Base-by-base conservation (phyloP, 176 grass and related monocot genomes). In the Melocanna baccifera region DNA sequence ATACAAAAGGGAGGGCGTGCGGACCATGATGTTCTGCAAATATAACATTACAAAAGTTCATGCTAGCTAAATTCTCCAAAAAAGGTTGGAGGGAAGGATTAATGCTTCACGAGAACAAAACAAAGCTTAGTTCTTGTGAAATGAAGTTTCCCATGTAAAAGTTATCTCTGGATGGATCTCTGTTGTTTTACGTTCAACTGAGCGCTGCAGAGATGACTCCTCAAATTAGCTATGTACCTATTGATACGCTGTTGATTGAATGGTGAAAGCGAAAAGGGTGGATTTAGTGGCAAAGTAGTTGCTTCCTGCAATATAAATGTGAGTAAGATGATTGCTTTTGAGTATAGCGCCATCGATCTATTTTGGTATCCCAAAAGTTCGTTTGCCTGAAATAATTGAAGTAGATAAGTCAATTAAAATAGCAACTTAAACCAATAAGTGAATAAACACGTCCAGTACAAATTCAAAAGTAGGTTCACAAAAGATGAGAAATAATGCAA, bases 291-390 rank as follows among this genome's bases (percentile, higher is more conserved):
- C 39, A 94, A 87, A 15, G 67, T 42, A 67, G 77, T 53, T 36
- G 93, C 93, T 88, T 92, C 90, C 20, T 90, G 82, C 58, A 69
- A 67, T 85, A 94, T 76, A 84, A 94, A 94, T 48, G 85, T 88
- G 73, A 92, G 82, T 40, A 92, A 86, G 34, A 85, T 92, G 57
- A 94, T 94, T 73, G 93, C 83, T 86, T 92, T 94, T 63, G 85
- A 92, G 71, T 92, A 94, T 57, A 89, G 88, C 2, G 26, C 50
- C 7, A 63, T 58, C 3, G 93, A 91, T 81, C 42, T 81, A 52
- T 53, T 94, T 74, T 78, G 71, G 16, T 88, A 76, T 7, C 87
- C 90, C 82, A 90, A 77, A 73, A 94, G 66, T 81, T 94, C 93
- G 32, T 92, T 82, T 5, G 90, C 83, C 93, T 94, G 83, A 69